Base-by-base conservation (phyloP, 139 green algal genomes). In the Haematococcus lacustris region DNA sequence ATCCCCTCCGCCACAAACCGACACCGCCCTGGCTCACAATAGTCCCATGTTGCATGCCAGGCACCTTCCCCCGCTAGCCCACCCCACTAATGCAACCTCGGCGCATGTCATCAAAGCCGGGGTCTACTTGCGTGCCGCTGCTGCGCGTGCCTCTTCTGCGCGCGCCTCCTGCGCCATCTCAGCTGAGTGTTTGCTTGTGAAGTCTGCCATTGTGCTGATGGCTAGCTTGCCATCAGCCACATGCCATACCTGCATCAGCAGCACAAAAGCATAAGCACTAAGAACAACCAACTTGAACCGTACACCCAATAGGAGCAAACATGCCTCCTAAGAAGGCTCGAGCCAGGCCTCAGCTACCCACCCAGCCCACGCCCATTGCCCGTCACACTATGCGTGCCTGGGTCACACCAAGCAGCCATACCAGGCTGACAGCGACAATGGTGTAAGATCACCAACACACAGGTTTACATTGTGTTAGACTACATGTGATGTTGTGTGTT, bases 161-260 rank as follows among this genome's bases (percentile, higher is more conserved):
- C 23, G 23, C 17, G 53, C 53, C 26, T 64, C 53, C 53, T 64
- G 23, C 26, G 53, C 53, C 53, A 64, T 64, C 26, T 64, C 53
- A 30, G 23, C 33, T 7, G 13, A 34, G 53, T 64, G 53, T 7
- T 21, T 26, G 4, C 23, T 26, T 23, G 63, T 64, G 67, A 51
- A 72, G 13, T 72, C 67, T 3, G 32, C 43, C 67, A 72, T 72
- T n/a, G 67, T 72, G 30, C 30, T 33, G n/a, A 26, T 3, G 43
- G 23, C 2, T 3, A 72, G 67, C 41, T 63, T 60, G 30, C 67
- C 67, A 3, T 38, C 67, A 3, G n/a, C 67, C 3, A 72, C 67
- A 34, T 72, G 67, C 67, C 67, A 72, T 3, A 72, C 66, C 66
- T 71, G 66, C n/a, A 63, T 28, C 53, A 30, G 17, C 21, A 30